A percentile compares a stretch with the other conserved stretches of the same genome.
phyloP scores from a whole-genome alignment of 2,329 filamentous ascomycete genomes.

The Aureobasidium sp. region DNA sequence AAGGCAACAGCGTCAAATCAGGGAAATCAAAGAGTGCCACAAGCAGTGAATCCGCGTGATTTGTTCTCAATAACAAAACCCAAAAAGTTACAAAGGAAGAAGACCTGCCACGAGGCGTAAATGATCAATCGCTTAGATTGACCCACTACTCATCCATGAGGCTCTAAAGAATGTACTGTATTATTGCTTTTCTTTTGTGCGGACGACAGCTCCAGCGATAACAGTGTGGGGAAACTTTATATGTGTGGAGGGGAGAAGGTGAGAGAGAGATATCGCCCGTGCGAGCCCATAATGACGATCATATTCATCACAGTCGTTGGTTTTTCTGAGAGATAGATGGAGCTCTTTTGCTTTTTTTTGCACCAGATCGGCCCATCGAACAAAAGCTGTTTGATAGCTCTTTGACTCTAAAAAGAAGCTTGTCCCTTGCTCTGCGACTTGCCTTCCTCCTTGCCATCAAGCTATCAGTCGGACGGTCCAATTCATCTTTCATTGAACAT shows the following conservation, averaged over 20 bases:
- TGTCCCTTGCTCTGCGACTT: background rate
- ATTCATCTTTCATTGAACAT: background rate
- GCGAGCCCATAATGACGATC: conserved; percentile 11
- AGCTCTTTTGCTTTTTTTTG: conserved; percentile 4
- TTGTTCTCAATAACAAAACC: background rate
- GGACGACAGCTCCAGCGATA: background rate
- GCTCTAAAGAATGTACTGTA: too few relatives aligned
- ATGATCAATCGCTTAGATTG: conserved; percentile 2
- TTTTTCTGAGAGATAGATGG: background rate
- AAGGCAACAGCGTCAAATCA: too few relatives aligned
- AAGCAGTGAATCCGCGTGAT: too few relatives aligned
- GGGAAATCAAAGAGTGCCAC: too few relatives aligned
- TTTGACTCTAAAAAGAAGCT: background rate
- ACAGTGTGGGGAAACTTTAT: background rate
- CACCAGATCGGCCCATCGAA: background rate
- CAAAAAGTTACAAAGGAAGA: background rate
- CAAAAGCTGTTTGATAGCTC: background rate
- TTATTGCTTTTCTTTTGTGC: conserved; percentile 5
- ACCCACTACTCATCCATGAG: background rate
- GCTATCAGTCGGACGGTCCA: background rate
- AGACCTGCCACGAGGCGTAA: too few relatives aligned
- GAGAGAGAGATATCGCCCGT: background rate
- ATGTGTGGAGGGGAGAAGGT: too few relatives aligned
- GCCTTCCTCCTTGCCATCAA: background rate
- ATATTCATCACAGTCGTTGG: conserved; percentile 5